Evolutionary conservation across 805 yeast species (phyloP).

Genomic region (Wickerhamiella cacticola): DNA sequence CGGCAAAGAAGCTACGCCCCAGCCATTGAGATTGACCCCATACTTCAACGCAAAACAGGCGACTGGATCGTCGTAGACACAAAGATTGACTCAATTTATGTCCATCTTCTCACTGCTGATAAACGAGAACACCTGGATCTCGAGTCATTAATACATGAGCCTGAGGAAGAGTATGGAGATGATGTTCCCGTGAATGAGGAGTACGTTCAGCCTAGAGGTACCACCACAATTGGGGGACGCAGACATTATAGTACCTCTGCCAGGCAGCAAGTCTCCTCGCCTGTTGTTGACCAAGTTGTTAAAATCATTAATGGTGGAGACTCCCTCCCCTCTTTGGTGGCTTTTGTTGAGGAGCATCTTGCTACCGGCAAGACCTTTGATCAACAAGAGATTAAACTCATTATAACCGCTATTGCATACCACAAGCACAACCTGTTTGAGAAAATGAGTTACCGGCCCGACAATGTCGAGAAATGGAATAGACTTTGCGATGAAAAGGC

Average conservation of each 20-base stretch:
- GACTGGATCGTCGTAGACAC: constrained; percentile 79
- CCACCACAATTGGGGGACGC: neutral
- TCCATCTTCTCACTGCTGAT: constrained; percentile 62
- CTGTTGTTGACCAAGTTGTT: neutral
- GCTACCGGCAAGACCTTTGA: constrained; percentile 25
- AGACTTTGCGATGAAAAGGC: constrained; percentile 23
- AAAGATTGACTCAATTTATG: constrained; percentile 45
- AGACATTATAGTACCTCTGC: neutral
- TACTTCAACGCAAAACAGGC: constrained; percentile 34
- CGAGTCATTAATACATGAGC: constrained; percentile 28
- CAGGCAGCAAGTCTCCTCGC: neutral
- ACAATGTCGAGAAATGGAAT: constrained; percentile 18
- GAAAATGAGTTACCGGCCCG: constrained; percentile 9
- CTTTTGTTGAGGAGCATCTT: constrained; percentile 21
- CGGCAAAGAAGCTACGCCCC: constrained; percentile 38
- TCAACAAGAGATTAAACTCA: constrained; percentile 23
- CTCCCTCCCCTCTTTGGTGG: neutral
- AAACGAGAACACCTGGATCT: constrained; percentile 58
- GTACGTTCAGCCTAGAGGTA: constrained; percentile 7
- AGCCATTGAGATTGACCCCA: constrained; percentile 45
- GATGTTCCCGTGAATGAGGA: neutral
- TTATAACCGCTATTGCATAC: constrained; percentile 25
- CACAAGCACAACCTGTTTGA: constrained; percentile 21
- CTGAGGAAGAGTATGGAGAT: neutral
- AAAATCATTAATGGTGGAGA: neutral